Evolutionary conservation across 768 basidiomycete species (phyloP).

Genomic region (Lactarius pseudohatsudake): DNA sequence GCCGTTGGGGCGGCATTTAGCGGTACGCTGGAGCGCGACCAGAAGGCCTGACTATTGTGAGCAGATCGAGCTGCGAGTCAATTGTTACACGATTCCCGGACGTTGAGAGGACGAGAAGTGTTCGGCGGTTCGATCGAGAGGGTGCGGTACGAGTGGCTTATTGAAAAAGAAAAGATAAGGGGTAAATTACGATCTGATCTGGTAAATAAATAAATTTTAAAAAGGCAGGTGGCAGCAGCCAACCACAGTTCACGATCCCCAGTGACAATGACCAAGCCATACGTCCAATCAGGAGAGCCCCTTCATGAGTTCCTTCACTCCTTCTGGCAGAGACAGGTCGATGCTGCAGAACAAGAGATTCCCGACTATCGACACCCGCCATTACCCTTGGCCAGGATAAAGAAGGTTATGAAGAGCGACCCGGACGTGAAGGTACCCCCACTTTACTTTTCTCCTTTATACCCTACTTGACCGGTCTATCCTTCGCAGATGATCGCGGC

Average conservation of each 20-base stretch:
- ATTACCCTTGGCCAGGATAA: constrained; percentile 91
- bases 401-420: constrained; percentile 99
- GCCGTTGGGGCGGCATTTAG: background rate
- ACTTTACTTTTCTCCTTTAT: background rate
- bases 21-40: background rate
- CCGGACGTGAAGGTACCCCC: constrained; percentile 87
- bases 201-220: constrained; percentile 13
- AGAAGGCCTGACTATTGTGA: background rate
- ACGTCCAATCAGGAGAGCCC: constrained; percentile 81
- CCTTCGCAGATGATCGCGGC: constrained; percentile 89
- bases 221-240: constrained; percentile 16
- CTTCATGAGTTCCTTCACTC: constrained; percentile 80
- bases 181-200: constrained; percentile 20
- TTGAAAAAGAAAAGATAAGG: constrained; percentile 5
- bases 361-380: constrained; percentile 87
- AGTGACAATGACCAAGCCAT: constrained; percentile 46
- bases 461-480: constrained; percentile 2
- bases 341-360: constrained; percentile 82
- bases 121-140: background rate
- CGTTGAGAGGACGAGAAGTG: background rate
- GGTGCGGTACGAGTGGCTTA: background rate
- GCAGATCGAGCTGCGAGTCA: background rate
- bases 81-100: background rate
- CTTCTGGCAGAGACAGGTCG: constrained; percentile 90
- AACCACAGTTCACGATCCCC: constrained; percentile 28